Evolutionary conservation across 768 basidiomycete species (phyloP), one percentile per base, ranked within the genome.

Genomic region (Coprinopsis sp.): DNA sequence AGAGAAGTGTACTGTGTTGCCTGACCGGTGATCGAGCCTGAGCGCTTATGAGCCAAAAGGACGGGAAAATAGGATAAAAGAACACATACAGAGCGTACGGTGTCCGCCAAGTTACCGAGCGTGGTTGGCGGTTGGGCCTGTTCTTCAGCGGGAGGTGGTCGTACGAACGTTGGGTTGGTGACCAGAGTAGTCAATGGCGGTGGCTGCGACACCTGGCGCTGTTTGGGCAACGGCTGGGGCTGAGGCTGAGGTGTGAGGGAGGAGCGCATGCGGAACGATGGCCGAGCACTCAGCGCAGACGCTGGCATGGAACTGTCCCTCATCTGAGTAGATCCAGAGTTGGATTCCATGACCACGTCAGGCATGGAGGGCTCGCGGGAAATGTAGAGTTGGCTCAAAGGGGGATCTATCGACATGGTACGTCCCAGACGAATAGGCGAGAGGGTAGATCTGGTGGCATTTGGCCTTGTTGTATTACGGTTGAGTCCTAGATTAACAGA

Each of bases 401-500:
- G 77, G 4, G 83, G 84, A 63, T 88, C 86, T 59, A 84, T 78
- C 36, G 84, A 85, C 79, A 84, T 84, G 23, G 83, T 87, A 40
- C 84, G 80, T 37, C 69, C 63, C 33, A 68, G 55, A 33, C 68
- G 71, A 51, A 69, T 60, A 19, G 77, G 77, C 36, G 77, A 76
- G 14, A 66, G 50, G 5, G 77, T 72, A 24, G 67, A 68, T 46
- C 71, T 68, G 34, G 54, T 40, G 18, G 52, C 53, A 56, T 46
- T 43, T 28, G 34, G 22, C 36, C 43, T 50, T 38, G n/a, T n/a
- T n/a, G 36, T 52, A 60, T 62, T 63, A 62, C 56, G 61, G 36
- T 60, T 59, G 19, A 64, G 58, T 28, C 59, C 56, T 22, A 62
- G 52, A 12, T 54, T 57, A 33, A 59, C 59, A 30, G 61, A 44